These are phyloP conservation scores for Puccinia brachypodii DNA, from an alignment of 1,284 basidiomycete genomes.

Conservation along the genomic window DNA sequence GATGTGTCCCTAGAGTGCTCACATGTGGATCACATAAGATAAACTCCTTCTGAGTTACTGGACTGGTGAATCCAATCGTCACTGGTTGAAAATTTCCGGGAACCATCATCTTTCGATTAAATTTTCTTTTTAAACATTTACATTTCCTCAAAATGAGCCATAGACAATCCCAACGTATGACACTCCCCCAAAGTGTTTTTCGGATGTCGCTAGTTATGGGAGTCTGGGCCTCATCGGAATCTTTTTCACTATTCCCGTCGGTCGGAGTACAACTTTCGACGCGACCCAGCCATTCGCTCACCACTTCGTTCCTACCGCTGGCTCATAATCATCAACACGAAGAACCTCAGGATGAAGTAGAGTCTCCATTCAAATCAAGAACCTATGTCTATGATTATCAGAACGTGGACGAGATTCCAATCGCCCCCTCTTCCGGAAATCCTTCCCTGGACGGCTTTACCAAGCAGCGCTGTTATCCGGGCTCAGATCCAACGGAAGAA, in stretches of 20 bases:
- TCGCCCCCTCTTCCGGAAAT: conserved; percentile 3
- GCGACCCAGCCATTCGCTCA: neutral
- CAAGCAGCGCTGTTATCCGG: conserved; percentile 29
- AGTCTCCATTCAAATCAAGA: conserved; percentile 10
- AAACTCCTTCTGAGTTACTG: too few relatives aligned
- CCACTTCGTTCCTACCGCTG: neutral
- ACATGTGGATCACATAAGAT: too few relatives aligned
- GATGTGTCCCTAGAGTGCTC: too few relatives aligned
- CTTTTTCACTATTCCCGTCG: neutral
- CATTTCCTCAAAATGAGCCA: neutral
- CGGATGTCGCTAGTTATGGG: neutral
- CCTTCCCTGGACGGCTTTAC: conserved; percentile 27
- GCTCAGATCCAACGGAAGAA: neutral
- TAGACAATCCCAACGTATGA: neutral
- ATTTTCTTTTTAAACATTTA: neutral
- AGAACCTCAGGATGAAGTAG: neutral
- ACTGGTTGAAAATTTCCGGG: neutral
- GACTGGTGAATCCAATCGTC: neutral
- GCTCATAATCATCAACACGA: neutral
- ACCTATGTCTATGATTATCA: conserved; percentile 3
- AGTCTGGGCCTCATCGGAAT: neutral
- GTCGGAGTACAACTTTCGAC: neutral
- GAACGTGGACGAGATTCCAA: neutral
- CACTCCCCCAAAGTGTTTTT: neutral
- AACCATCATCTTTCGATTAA: neutral